Conservation (phyloP, 176 grass and related monocot species). For the Luzula sylvatica region DNA sequence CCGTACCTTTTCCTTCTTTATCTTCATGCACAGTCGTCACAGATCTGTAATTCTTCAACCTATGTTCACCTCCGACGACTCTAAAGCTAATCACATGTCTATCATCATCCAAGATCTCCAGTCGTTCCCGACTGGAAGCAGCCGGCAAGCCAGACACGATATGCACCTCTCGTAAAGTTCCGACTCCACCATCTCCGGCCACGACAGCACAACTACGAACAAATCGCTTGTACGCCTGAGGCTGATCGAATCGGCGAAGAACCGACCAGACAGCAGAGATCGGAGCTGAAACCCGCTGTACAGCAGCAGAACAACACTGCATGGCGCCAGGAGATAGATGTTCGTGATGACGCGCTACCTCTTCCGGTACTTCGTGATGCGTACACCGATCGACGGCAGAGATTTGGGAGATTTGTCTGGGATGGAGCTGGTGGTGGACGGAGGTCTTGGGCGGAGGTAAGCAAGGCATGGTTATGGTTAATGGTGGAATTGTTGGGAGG, state of each 20-base stretch:
- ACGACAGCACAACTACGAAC: slow-evolving; percentile 75
- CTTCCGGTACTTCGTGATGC: slow-evolving; percentile 42
- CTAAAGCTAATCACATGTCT: slow-evolving; percentile 85
- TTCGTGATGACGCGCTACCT: slow-evolving; percentile 69
- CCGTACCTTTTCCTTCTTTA: slow-evolving; percentile 37
- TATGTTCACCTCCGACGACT: slow-evolving; percentile 86
- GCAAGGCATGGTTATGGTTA: slow-evolving; percentile 49
- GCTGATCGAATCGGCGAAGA: slow-evolving; percentile 85
- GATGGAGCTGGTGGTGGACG: slow-evolving; percentile 37
- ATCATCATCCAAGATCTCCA: slow-evolving; percentile 96
- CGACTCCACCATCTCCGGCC: slow-evolving; percentile 70
- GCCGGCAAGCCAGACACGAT: slow-evolving; percentile 87
- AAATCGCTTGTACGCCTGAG: slow-evolving; percentile 87
- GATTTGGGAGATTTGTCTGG: slow-evolving; percentile 16
- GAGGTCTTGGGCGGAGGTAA: slow-evolving; percentile 41
- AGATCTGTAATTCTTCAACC: slow-evolving; percentile 74
- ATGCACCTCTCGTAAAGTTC: slow-evolving; percentile 77
- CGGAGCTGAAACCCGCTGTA: slow-evolving; percentile 70
- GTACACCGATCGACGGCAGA: slow-evolving; percentile 12
- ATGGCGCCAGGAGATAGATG: slow-evolving; percentile 31
- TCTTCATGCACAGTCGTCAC: slow-evolving; percentile 71
- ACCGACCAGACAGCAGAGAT: slow-evolving; percentile 71
- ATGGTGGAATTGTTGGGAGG: slow-evolving; percentile 23
- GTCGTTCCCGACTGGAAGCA: slow-evolving; percentile 59
- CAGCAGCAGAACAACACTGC: slow-evolving; percentile 84